Percentiles rank a stretch among this genome's conserved stretches.
Conservation (phyloP, 1,139 yeast species). For the Diutina siamensis region DNA sequence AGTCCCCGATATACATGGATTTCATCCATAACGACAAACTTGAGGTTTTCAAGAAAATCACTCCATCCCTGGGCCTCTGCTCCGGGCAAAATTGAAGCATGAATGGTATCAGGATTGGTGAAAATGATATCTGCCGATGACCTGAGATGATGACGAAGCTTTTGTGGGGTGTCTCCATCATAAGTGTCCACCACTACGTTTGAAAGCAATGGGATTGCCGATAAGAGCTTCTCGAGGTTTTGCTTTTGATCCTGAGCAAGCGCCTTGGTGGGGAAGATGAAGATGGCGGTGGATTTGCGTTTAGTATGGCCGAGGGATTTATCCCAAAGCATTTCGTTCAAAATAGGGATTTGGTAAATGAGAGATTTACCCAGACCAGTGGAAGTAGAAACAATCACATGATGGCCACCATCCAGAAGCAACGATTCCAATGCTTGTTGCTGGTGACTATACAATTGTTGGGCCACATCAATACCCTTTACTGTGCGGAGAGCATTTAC, state of each 20-base stretch:
- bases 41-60: conserved; percentile 49
- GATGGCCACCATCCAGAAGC: conserved; percentile 19
- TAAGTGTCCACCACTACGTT: conserved; percentile 56
- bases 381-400: conserved; percentile 81
- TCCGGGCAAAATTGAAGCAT: conserved; percentile 71
- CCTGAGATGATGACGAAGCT: conserved; percentile 41
- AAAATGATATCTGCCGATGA: conserved; percentile 66
- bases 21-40: conserved; percentile 79
- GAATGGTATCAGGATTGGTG: conserved; percentile 92
- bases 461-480: conserved; percentile 29
- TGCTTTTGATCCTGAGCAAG: conserved; percentile 92
- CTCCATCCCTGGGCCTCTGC: conserved; percentile 52
- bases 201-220: conserved; percentile 25
- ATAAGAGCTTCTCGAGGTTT: conserved; percentile 52
- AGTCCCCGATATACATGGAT: conserved; percentile 82
- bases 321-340: conserved; percentile 43
- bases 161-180: conserved; percentile 81
- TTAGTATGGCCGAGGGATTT: conserved; percentile 13
- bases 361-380: conserved; percentile 94
- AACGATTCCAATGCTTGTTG: conserved; percentile 59
- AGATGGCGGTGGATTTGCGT: conserved; percentile 50
- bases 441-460: conserved; percentile 68
- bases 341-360: conserved; percentile 79
- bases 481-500: conserved; percentile 39
- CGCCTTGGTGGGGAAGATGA: conserved; percentile 93